These are phyloP conservation scores for Podospora bellae-mahoneyi DNA, from an alignment of 495 filamentous ascomycete species.

Conservation along the genomic window DNA sequence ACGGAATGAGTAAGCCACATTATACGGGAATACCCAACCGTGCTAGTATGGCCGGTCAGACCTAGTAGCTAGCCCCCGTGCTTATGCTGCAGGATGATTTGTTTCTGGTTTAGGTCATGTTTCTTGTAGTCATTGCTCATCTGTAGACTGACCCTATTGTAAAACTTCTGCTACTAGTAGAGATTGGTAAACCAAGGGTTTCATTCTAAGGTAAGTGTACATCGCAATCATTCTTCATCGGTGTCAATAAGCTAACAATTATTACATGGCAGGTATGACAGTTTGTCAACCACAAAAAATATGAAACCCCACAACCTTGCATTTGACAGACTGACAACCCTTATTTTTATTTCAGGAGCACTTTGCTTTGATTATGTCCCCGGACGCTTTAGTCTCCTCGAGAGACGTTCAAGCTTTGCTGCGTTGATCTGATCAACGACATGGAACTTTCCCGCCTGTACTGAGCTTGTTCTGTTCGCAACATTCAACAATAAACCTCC, in stretches of 20 bases:
- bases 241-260: not conserved
- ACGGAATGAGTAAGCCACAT: slow-evolving; percentile 1
- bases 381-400: not conserved
- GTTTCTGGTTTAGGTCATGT: not conserved
- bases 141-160: not conserved
- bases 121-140: not conserved
- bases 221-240: not conserved
- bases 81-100: not conserved
- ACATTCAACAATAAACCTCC: no score
- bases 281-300: not conserved
- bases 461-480: no score
- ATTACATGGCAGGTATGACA: not conserved
- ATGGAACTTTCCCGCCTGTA: no score
- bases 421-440: no score
- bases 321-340: not conserved
- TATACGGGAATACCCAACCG: not conserved
- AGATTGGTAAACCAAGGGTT: not conserved
- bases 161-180: not conserved
- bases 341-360: not conserved
- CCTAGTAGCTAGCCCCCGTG: not conserved
- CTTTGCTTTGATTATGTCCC: not conserved
- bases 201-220: not conserved
- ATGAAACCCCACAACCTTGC: not conserved
- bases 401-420: no score
- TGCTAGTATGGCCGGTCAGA: not conserved